Evolutionary conservation across 2,329 filamentous ascomycete species (phyloP).

Genomic region (Fusarium papillatum): DNA sequence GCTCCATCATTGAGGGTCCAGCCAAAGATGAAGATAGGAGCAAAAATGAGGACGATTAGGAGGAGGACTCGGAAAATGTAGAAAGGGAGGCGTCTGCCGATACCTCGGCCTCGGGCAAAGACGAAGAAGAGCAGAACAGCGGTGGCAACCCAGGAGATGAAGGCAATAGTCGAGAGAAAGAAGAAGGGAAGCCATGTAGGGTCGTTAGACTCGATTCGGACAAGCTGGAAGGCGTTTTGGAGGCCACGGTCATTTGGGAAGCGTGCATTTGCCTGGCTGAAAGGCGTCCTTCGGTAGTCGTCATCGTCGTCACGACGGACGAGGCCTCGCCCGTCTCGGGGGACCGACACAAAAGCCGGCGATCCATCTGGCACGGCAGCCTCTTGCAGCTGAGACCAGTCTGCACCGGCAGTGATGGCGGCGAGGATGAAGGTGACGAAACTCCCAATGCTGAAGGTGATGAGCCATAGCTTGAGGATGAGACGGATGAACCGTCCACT

Average conservation of each 20-base stretch:
- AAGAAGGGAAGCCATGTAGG: constrained; percentile 28
- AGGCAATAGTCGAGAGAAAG: constrained; percentile 31
- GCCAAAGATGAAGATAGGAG: constrained; percentile 19
- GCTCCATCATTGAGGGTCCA: constrained; percentile 4
- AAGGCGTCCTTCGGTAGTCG: not conserved
- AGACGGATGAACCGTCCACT: constrained; percentile 9
- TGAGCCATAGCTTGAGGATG: constrained; percentile 30
- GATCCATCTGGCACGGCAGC: not conserved
- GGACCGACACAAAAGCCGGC: not conserved
- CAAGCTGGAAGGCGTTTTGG: not conserved
- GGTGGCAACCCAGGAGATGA: constrained; percentile 25
- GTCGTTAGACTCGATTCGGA: not conserved
- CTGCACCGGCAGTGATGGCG: constrained; percentile 16
- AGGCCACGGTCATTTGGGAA: not conserved
- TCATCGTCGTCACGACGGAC: not conserved
- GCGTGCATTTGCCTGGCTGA: not conserved
- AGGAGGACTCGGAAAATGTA: constrained; percentile 44
- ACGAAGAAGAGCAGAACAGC: constrained; percentile 27
- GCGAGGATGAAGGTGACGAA: constrained; percentile 38
- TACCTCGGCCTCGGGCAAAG: constrained; percentile 8
- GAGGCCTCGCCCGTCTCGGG: not conserved
- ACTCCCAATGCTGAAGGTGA: constrained; percentile 37
- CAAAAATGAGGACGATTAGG: constrained; percentile 37
- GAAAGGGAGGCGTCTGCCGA: constrained; percentile 14
- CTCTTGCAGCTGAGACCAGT: not conserved